Conservation (phyloP, 2,329 filamentous ascomycete species). For the Fusarium devonianum region DNA sequence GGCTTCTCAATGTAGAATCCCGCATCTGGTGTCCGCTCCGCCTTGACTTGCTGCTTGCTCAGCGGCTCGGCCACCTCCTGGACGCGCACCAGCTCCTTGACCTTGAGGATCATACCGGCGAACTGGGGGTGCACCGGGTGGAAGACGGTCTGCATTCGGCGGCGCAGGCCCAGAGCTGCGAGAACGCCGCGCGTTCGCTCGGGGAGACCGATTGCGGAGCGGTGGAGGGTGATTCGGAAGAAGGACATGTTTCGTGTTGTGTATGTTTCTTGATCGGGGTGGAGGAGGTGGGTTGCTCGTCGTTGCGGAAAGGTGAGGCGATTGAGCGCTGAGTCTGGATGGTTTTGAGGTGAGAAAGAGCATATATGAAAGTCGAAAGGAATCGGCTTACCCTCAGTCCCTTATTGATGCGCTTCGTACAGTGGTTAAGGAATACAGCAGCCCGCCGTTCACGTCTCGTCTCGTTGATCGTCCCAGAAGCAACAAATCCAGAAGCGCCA, state of each 20-base stretch:
- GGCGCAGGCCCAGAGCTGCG: conserved; percentile 82
- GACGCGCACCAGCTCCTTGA: conserved; percentile 90
- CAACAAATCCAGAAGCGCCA: conserved; percentile 24
- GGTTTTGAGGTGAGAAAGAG: conserved; percentile 10
- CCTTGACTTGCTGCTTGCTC: conserved; percentile 73
- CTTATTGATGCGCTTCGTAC: conserved; percentile 3
- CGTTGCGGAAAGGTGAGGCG: neutral
- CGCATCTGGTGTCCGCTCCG: conserved; percentile 73
- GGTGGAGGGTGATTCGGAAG: conserved; percentile 91
- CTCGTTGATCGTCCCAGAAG: conserved; percentile 23
- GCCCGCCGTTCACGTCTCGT: conserved; percentile 22
- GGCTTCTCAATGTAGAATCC: conserved; percentile 81
- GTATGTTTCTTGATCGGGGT: no score
- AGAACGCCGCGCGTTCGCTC: conserved; percentile 81
- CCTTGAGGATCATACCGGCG: conserved; percentile 90
- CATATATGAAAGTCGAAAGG: neutral
- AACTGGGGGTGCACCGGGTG: conserved; percentile 82
- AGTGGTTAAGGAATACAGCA: conserved; percentile 12
- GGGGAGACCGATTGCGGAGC: conserved; percentile 88
- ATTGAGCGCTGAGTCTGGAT: conserved; percentile 20
- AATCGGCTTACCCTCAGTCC: conserved; percentile 4
- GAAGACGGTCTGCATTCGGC: conserved; percentile 87
- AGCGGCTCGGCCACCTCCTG: conserved; percentile 74
- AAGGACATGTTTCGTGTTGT: conserved; percentile 75
- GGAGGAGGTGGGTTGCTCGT: neutral